Evolutionary conservation across 2,329 filamentous ascomycete species (phyloP), one percentile per base, ranked within the genome.

Genomic region (Pseudofabraea citricarpa): DNA sequence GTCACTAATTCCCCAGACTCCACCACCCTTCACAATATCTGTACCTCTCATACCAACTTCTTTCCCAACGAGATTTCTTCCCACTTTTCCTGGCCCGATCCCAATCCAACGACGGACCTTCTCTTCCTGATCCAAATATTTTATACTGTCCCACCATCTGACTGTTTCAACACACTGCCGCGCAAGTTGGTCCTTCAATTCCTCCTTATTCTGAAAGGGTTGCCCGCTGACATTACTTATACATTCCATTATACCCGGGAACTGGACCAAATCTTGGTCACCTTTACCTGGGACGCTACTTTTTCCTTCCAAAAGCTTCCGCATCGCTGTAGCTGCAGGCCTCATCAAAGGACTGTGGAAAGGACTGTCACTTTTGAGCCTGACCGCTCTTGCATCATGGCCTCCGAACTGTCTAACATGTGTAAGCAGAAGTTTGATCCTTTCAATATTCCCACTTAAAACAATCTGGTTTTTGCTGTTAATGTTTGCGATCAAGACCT

Each of bases 381-480:
- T 75, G 36, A 97, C 90, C 9, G 89, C 87, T 41, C 91, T 75
- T 4, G 91, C 90, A 64, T 96, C 91, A 62, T 96, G 90, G 9
- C 90, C 90, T 8, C 88, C 80, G 61, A 95, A 96, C 61, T 94
- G 88, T 40, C 90, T 74, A 45, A 97, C 74, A 61, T 96, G 90
- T 9, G 87, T 82, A 41, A 96, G 71, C 15, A 96, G 79, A 44
- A 83, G 84, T 57, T 81, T 83, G 63, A 96, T 95, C 54, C 82
- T 77, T 56, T 84, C 83, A 41, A 96, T 83, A 64, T 83, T 91
- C 26, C 91, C 91, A 60, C 87, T 93, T 41, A 97, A 73, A 40
- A 96, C 91, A 56, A 97, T 95, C 68, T 97, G 91, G 62, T 95
- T 95, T 69, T 90, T 93, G 63, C 84, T 88, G 69, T 97, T 97